Percentiles rank a stretch among this genome's conserved stretches.
Conservation (phyloP, 1,139 yeast genomes). For the Pichia terricola region DNA sequence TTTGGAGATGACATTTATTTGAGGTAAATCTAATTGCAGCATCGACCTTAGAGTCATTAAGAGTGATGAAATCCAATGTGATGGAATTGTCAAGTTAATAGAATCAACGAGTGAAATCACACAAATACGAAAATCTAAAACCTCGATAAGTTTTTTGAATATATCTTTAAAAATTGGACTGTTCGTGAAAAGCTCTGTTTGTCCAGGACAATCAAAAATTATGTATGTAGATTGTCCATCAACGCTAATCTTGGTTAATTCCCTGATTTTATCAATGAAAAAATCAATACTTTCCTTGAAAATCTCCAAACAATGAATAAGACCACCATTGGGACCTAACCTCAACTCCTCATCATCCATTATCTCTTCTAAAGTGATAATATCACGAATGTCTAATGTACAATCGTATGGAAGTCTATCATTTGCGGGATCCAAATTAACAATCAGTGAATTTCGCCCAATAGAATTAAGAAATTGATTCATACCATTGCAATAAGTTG, state of each 20-base stretch:
- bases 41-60: constrained; percentile 79
- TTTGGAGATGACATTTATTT: constrained; percentile 83
- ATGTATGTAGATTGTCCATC: constrained; percentile 55
- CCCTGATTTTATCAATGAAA: constrained; percentile 49
- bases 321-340: constrained; percentile 91
- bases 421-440: constrained; percentile 94
- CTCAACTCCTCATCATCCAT: constrained; percentile 64
- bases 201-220: constrained; percentile 96
- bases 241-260: constrained; percentile 35
- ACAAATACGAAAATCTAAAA: constrained; percentile 62
- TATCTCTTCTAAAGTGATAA: constrained; percentile 76
- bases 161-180: constrained; percentile 72
- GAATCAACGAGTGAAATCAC: constrained; percentile 86
- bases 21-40: constrained; percentile 90
- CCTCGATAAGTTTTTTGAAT: constrained; percentile 60
- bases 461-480: constrained; percentile 86
- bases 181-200: constrained; percentile 90
- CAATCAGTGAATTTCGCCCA: constrained; percentile 74
- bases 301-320: constrained; percentile 80
- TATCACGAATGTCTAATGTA: constrained; percentile 82
- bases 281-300: constrained; percentile 38
- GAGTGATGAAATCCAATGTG: constrained; percentile 81
- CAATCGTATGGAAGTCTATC: constrained; percentile 75
- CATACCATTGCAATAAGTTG: constrained; percentile 90
- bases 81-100: constrained; percentile 75